These are phyloP conservation scores for Diutina neorugosa DNA, from an alignment of 1,139 yeast species.

Conservation along the genomic window DNA sequence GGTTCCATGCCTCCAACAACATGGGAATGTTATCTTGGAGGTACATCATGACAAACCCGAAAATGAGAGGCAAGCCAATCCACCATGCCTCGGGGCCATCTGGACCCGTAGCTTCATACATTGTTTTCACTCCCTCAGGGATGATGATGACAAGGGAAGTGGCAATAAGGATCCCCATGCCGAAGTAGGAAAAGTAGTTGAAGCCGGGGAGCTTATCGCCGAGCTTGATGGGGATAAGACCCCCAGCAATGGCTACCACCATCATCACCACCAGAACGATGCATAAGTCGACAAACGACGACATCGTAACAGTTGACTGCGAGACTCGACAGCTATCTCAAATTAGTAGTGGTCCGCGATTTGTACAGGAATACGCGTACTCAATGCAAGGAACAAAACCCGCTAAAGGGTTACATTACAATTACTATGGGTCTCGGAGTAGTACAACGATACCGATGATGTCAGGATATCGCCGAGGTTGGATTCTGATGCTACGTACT, in stretches of 20 bases:
- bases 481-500: too few relatives aligned
- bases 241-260: constrained; percentile 1
- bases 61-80: constrained; percentile 23
- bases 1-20: constrained; percentile 5
- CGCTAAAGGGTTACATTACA: too few relatives aligned
- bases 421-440: too few relatives aligned
- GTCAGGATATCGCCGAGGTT: too few relatives aligned
- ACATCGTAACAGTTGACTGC: not conserved
- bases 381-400: not conserved
- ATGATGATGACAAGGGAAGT: constrained; percentile 53
- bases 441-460: too few relatives aligned
- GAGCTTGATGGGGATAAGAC: not conserved
- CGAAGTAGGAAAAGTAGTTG: constrained; percentile 15
- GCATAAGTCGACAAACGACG: not conserved
- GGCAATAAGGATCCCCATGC: constrained; percentile 54
- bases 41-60: constrained; percentile 44
- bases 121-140: constrained; percentile 56
- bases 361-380: not conserved
- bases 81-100: constrained; percentile 6
- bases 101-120: constrained; percentile 16
- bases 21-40: constrained; percentile 25
- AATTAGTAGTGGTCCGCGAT: not conserved
- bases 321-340: not conserved
- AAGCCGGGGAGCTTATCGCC: not conserved
- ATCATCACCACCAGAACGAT: not conserved